Conservation (phyloP, 108 stramenopile genomes). For the Nitzschia palea region DNA sequence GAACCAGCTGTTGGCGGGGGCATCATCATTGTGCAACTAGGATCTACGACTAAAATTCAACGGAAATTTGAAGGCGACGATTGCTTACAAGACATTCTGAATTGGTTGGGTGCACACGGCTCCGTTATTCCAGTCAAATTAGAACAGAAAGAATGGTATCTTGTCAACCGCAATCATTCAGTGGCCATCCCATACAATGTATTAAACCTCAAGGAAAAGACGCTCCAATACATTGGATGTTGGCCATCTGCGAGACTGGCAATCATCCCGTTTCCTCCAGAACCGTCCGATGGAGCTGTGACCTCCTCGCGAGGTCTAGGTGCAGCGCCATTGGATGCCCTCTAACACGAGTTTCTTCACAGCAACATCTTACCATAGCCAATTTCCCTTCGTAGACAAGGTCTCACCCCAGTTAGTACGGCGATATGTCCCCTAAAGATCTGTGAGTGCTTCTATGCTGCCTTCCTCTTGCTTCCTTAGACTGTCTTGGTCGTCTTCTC, state of each 20-base stretch:
- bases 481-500: too few species aligned
- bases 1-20: constrained; percentile 66
- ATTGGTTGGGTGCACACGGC: constrained; percentile 83
- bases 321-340: constrained; percentile 36
- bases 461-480: too few species aligned
- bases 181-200: constrained; percentile 51
- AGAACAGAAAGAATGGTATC: constrained; percentile 61
- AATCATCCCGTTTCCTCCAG: constrained; percentile 47
- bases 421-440: too few species aligned
- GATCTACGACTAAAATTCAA: constrained; percentile 10
- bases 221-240: constrained; percentile 75
- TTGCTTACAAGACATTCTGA: constrained; percentile 64
- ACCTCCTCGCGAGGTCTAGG: constrained; percentile 55
- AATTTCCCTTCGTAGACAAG: too few species aligned
- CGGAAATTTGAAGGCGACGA: constrained; percentile 87
- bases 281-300: constrained; percentile 13
- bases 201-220: constrained; percentile 36
- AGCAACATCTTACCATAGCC: too few species aligned
- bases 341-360: too few species aligned
- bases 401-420: too few species aligned
- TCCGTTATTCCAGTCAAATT: constrained; percentile 55
- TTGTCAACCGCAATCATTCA: constrained; percentile 72
- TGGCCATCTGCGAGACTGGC: constrained; percentile 82
- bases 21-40: constrained; percentile 37
- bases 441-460: too few species aligned